phyloP scores from a whole-genome alignment of 192 early-diverging fungal genomes.

The Dissophora ornata region DNA sequence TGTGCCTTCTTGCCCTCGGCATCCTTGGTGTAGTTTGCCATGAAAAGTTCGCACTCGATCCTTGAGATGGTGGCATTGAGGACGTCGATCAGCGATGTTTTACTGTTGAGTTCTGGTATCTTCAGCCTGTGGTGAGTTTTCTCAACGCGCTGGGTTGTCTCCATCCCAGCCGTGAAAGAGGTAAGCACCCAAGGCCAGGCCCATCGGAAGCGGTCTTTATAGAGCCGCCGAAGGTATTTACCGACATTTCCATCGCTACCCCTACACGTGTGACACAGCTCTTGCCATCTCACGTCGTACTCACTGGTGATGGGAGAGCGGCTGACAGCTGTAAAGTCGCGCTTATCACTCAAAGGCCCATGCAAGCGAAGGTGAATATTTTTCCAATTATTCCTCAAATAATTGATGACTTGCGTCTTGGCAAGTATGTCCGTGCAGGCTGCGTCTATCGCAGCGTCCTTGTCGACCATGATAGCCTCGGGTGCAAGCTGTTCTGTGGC shows the following conservation, averaged over 20 bases:
- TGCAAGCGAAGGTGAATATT: too few relatives aligned
- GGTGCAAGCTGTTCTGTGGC: conserved; percentile 1
- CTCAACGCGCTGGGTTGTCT: conserved; percentile 19
- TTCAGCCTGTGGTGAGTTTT: neutral
- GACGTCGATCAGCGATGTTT: conserved; percentile 1
- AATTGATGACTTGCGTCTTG: neutral
- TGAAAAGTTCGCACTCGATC: too few relatives aligned
- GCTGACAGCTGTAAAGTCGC: neutral
- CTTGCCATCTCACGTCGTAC: neutral
- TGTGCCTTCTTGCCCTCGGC: too few relatives aligned
- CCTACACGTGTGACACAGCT: neutral
- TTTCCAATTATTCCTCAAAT: neutral
- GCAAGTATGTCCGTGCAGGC: too few relatives aligned
- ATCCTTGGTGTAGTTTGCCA: too few relatives aligned
- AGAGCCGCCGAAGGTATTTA: neutral
- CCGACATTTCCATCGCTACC: neutral
- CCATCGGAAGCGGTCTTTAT: neutral
- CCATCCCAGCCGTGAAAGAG: neutral
- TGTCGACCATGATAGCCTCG: neutral
- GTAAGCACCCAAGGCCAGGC: neutral
- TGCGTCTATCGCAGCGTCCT: conserved; percentile 8
- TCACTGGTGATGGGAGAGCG: neutral
- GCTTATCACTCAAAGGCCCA: too few relatives aligned
- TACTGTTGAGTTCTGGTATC: neutral
- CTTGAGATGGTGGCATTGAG: too few relatives aligned